Conservation (phyloP, 202 grass and related monocot species). For the Zoysia matrella region DNA sequence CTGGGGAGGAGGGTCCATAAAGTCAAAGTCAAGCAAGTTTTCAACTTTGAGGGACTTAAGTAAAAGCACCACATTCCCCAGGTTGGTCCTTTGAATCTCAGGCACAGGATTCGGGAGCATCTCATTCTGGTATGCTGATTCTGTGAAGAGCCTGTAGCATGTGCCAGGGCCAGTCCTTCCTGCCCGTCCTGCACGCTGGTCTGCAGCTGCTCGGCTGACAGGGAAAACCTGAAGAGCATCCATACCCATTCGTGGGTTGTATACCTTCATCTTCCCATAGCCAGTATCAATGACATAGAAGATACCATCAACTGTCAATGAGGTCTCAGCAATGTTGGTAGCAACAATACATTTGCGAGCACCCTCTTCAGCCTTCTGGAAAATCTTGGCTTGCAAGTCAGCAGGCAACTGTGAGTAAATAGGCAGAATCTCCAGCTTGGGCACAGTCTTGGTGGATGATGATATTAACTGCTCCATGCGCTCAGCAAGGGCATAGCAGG, state of each 20-base stretch:
- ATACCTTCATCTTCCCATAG: conserved; percentile 99
- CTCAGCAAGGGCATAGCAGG: conserved; percentile 91
- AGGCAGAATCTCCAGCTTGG: conserved; percentile 87
- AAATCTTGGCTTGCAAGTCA: conserved; percentile 97
- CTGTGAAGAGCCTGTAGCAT: conserved; percentile 92
- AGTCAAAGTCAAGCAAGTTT: conserved; percentile 96
- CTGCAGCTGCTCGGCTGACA: conserved; percentile 84
- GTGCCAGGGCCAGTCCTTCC: conserved; percentile 95
- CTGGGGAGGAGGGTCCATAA: conserved; percentile 98
- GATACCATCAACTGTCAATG: conserved; percentile 90
- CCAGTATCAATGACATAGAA: conserved; percentile 97
- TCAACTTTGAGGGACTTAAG: conserved; percentile 95
- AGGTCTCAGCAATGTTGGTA: conserved; percentile 98
- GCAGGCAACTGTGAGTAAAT: conserved; percentile 97
- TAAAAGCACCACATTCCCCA: conserved; percentile 93
- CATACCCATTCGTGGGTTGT: conserved; percentile 99
- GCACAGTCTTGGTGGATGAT: conserved; percentile 79
- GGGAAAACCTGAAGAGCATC: conserved; percentile 97
- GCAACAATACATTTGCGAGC: conserved; percentile 98
- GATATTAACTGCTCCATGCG: conserved; percentile 90
- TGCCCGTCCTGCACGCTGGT: conserved; percentile 90
- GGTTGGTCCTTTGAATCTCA: conserved; percentile 96
- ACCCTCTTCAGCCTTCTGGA: conserved; percentile 96
- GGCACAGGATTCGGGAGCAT: conserved; percentile 95
- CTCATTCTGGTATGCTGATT: conserved; percentile 91